A percentile compares a stretch with the other conserved stretches of the same genome.
phyloP scores from a whole-genome alignment of 768 basidiomycete species.

The Podaxis mareebaensis region DNA sequence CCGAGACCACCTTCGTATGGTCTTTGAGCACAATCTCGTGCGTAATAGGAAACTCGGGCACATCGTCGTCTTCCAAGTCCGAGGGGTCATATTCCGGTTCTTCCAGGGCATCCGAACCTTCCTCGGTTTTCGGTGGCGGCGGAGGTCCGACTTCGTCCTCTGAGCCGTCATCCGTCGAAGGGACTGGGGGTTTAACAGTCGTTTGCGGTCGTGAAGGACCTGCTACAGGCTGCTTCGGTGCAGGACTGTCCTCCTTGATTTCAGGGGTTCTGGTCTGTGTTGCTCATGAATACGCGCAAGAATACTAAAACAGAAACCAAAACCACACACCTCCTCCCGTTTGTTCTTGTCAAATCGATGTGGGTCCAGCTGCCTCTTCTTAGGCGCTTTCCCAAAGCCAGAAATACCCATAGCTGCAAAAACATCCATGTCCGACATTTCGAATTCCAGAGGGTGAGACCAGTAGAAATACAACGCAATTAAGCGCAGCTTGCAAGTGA shows the following conservation, averaged over 20 bases:
- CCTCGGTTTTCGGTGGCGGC: constrained; percentile 22
- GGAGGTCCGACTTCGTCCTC: constrained; percentile 28
- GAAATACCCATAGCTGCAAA: constrained; percentile 82
- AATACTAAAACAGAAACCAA: constrained; percentile 11
- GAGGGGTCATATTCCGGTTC: constrained; percentile 64
- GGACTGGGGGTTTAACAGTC: not conserved
- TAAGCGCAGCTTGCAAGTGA: not conserved
- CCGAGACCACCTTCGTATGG: constrained; percentile 94
- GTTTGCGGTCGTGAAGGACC: constrained; percentile 6
- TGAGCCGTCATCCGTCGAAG: constrained; percentile 18
- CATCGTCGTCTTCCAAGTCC: constrained; percentile 40
- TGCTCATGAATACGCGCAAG: constrained; percentile 9
- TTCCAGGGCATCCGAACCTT: constrained; percentile 26
- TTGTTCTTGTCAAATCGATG: constrained; percentile 78
- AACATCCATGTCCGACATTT: constrained; percentile 60
- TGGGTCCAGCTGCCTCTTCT: constrained; percentile 71
- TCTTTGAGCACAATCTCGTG: constrained; percentile 94
- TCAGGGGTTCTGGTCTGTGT: constrained; percentile 7
- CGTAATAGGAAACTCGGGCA: constrained; percentile 77
- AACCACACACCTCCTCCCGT: constrained; percentile 42
- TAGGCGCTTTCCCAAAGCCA: constrained; percentile 76
- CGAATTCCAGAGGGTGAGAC: constrained; percentile 2
- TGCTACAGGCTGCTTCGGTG: constrained; percentile 22
- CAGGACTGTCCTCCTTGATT: constrained; percentile 10
- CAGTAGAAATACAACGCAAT: constrained; percentile 1